Evolutionary conservation across 208 protist genomes (phyloP).

Genomic region (Leishmania braziliensis): DNA sequence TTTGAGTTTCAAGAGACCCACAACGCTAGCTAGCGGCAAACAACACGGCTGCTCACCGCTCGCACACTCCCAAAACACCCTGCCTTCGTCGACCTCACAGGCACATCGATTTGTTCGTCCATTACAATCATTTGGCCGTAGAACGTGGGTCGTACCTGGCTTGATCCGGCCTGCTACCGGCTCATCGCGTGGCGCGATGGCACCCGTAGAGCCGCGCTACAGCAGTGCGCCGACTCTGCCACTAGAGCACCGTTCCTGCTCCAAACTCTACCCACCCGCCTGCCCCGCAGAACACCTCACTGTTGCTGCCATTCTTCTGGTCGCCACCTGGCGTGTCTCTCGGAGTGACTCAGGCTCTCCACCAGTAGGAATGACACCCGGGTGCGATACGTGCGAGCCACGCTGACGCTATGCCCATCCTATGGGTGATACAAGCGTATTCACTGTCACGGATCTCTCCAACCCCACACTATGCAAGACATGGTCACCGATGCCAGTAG

Average conservation of each 20-base stretch:
- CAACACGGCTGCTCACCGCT: not conserved
- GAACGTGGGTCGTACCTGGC: not conserved
- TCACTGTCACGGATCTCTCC: not conserved
- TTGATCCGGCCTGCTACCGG: too few species aligned
- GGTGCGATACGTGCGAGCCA: not conserved
- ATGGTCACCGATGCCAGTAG: not conserved
- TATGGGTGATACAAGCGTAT: not conserved
- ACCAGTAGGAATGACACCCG: not conserved
- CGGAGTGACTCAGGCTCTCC: not conserved
- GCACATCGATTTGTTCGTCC: not conserved
- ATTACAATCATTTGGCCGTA: not conserved
- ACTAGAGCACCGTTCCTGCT: not conserved
- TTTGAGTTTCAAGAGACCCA: not conserved
- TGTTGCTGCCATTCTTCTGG: not conserved
- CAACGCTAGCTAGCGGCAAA: not conserved
- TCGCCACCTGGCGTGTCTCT: too few species aligned
- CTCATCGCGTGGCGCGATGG: not conserved
- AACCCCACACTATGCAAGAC: too few species aligned
- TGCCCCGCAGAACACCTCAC: not conserved
- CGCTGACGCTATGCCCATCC: not conserved
- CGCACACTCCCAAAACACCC: not conserved
- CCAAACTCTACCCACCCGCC: not conserved
- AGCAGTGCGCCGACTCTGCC: not conserved
- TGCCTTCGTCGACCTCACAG: not conserved
- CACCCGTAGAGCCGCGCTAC: not conserved